phyloP scores from a whole-genome alignment of 768 basidiomycete species.

The Crassisporium funariophilum region DNA sequence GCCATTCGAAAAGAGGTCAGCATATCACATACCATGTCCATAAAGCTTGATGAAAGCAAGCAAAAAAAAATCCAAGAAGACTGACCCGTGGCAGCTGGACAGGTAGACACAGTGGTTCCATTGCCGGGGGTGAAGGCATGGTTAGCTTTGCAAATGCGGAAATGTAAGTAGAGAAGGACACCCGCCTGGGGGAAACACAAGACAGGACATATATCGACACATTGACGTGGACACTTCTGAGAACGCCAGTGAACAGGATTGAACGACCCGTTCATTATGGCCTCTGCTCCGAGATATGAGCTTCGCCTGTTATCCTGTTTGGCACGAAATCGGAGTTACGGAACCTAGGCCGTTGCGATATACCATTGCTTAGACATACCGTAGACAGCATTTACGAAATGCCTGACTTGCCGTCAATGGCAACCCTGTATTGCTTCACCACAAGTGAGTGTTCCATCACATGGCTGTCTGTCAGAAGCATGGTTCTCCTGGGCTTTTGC shows the following conservation, averaged over 20 bases:
- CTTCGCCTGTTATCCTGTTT: conserved; percentile 68
- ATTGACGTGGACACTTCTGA: conserved; percentile 72
- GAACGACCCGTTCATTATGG: conserved; percentile 56
- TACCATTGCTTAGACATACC: conserved; percentile 6
- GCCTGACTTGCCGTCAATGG: conserved; percentile 57
- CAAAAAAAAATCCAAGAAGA: conserved; percentile 3
- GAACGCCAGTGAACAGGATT: conserved; percentile 53
- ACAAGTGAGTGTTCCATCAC: conserved; percentile 79
- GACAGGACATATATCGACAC: conserved; percentile 62
- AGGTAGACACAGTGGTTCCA: conserved; percentile 68
- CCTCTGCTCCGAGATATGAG: conserved; percentile 69
- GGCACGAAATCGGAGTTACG: conserved; percentile 74
- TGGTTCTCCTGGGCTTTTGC: conserved; percentile 71
- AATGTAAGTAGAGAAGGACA: conserved; percentile 4
- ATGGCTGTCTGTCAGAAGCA: conserved; percentile 68
- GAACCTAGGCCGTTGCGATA: conserved; percentile 67
- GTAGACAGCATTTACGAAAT: neutral
- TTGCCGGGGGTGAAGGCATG: conserved; percentile 66
- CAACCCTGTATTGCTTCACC: conserved; percentile 69
- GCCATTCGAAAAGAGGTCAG: neutral
- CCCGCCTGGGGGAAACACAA: conserved; percentile 1
- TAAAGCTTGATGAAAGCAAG: neutral
- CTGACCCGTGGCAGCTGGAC: conserved; percentile 78
- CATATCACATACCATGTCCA: conserved; percentile 2
- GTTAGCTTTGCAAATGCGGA: conserved; percentile 47